These are phyloP conservation scores for Starmerella floris DNA, from an alignment of 805 yeast species.

Conservation along the genomic window DNA sequence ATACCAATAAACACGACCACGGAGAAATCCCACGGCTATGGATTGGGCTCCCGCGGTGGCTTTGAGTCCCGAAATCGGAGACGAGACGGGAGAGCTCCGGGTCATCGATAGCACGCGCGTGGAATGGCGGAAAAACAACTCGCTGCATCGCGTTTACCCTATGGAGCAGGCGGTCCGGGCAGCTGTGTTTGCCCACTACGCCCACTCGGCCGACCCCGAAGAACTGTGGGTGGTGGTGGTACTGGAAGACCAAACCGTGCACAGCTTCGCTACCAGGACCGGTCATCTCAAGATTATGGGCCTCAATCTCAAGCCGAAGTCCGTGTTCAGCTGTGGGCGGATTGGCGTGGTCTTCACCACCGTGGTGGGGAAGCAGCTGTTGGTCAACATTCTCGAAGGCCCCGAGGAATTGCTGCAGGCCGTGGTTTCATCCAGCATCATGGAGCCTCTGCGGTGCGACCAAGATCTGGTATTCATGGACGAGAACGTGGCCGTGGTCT, in stretches of 20 bases:
- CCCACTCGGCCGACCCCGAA: neutral
- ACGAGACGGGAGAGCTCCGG: neutral
- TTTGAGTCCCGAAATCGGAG: neutral
- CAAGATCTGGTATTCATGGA: slow-evolving; percentile 9
- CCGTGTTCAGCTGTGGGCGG: slow-evolving; percentile 3
- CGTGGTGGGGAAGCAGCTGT: neutral
- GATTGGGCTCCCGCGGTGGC: slow-evolving; percentile 11
- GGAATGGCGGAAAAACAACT: slow-evolving; percentile 7
- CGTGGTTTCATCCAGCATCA: slow-evolving; percentile 10
- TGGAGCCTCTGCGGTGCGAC: slow-evolving; percentile 8
- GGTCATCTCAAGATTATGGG: slow-evolving; percentile 11
- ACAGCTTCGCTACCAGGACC: slow-evolving; percentile 6
- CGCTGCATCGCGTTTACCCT: slow-evolving; percentile 5
- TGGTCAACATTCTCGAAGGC: slow-evolving; percentile 5
- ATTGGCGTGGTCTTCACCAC: slow-evolving; percentile 11
- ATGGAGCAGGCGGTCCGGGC: slow-evolving; percentile 7
- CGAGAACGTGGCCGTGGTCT: slow-evolving; percentile 2
- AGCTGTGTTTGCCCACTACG: slow-evolving; percentile 9
- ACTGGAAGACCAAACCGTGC: slow-evolving; percentile 9
- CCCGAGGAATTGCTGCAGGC: slow-evolving; percentile 12
- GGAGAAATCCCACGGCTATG: too few relatives aligned
- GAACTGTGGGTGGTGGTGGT: slow-evolving; percentile 14
- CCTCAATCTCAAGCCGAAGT: slow-evolving; percentile 4
- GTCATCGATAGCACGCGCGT: slow-evolving; percentile 1
- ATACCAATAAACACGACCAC: too few relatives aligned